Evolutionary conservation across 257 asterid genomes (phyloP), one percentile per base, ranked within the genome.

Genomic region (Jacaranda copaia): DNA sequence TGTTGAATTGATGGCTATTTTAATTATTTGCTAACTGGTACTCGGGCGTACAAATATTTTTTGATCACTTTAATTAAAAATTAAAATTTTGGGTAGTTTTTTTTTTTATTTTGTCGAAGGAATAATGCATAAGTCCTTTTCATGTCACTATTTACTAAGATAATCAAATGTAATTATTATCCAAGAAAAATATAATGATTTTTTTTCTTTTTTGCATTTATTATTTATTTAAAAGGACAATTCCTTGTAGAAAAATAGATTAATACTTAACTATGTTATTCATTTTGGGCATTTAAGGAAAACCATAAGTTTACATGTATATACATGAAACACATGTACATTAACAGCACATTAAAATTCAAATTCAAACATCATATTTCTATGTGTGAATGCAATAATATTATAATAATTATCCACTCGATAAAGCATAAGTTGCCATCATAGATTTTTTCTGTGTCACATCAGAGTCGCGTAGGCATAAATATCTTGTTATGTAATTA

Each of bases 401-500:
- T 2, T 25, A 25, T 25, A 25, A 1, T 25, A 25, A 25, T 25
- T 25, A 25, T 0, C 32, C 32, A 25, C 32, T 25, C 32, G 32
- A 25, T 25, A 25, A 25, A 25, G 32, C 32, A 25, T 25, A 25
- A 56, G 6, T 42, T 42, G 6, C 46, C 46, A 3, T 42, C 8
- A 3, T 42, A 42, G 15, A 11, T 15, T 8, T 48, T 48, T 0
- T 61, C 25, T 61, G 43, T 13, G 45, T 35, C 45, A 61, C 39
- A 61, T 61, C 43, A 1, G 12, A 61, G 43, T 61, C 18, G 10
- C 18, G 1, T 32, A 45, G 13, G 25, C 70, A 38, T 64, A 39
- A 38, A 8, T 65, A 55, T 65, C 53, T 65, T 65, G 5, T 64
- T 40, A 40, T n/a, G 70, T 64, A 39, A 15, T 6, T 64, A 64